Evolutionary conservation across 768 basidiomycete genomes (phyloP), one percentile per base, ranked within the genome.

Genomic region (Mycena vitilis): DNA sequence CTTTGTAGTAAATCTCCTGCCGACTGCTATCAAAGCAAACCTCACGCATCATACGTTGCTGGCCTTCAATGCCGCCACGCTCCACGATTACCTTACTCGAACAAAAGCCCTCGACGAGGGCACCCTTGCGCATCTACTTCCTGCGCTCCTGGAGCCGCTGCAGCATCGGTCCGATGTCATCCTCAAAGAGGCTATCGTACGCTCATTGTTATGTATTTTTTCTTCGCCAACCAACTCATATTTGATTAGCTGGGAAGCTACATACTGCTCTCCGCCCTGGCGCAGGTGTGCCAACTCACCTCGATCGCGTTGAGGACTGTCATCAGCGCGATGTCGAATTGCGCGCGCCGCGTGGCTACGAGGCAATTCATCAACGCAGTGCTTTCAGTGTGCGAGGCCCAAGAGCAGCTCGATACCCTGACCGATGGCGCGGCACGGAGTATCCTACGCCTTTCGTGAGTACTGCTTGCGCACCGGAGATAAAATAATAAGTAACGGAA

Each of bases 41-140:
- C 75, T 78, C 63, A 75, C 77, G n/a, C 90, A 97, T 75, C 90
- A 90, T 44, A 87, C 92, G 0, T 80, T 99, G 18, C 78, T 95
- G 51, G 89, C 90, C 0, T 98, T 98, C 80, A 94, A 95, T 77
- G 87, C 92, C 9, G 90, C 92, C 9, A 87, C 87, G 0, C 79
- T 95, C 51, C 87, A 96, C 40, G 95, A 94, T 47, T 96, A 92
- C 74, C 83, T 99, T 45, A 86, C 88, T 44, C 81, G 85, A 51
- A 81, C 77, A 40, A 85, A 89, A 62, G 71, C 76, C 5, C 74
- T 93, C 38, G 88, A 92, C 71, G 92, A 93, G 75, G 90, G 89
- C 20, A 84, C 86, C 0, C 78, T 91, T 16, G 91, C 90, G 0
- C 86, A 87, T 74, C 70, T 94, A 12, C 77, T 95, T 0, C 89